Conservation (phyloP, 2,329 filamentous ascomycete species). For the Sporothrix inflata region DNA sequence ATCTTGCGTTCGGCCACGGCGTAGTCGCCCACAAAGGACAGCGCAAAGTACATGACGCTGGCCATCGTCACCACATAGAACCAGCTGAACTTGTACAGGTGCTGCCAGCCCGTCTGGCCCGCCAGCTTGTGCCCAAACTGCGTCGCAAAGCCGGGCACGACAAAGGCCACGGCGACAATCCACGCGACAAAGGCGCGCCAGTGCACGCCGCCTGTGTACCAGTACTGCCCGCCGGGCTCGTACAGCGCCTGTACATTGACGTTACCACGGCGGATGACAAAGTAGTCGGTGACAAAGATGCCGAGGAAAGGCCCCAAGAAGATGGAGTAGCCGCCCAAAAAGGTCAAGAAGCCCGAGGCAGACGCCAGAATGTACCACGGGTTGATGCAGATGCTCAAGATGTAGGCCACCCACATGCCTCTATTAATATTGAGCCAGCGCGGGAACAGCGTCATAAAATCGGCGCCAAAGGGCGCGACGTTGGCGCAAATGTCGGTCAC, state of each 20-base stretch:
- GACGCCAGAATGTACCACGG: slow-evolving; percentile 37
- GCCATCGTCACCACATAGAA: slow-evolving; percentile 16
- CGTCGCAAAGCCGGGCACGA: slow-evolving; percentile 20
- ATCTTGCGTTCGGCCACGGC: slow-evolving; percentile 2
- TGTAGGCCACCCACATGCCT: slow-evolving; percentile 61
- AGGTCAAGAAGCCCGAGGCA: slow-evolving; percentile 34
- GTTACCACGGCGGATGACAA: slow-evolving; percentile 31
- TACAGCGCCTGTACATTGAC: slow-evolving; percentile 29
- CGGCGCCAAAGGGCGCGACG: slow-evolving; percentile 45
- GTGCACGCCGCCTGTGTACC: slow-evolving; percentile 31
- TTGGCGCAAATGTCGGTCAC: slow-evolving; percentile 40
- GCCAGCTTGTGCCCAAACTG: slow-evolving; percentile 26
- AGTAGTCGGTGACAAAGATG: slow-evolving; percentile 32
- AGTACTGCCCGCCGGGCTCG: slow-evolving; percentile 27
- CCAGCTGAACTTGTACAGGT: slow-evolving; percentile 28
- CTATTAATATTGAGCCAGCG: slow-evolving; percentile 45
- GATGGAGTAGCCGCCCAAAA: slow-evolving; percentile 31
- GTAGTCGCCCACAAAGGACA: slow-evolving; percentile 10
- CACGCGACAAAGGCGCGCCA: slow-evolving; percentile 30
- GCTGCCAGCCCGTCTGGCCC: slow-evolving; percentile 18
- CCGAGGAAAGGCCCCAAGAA: slow-evolving; percentile 32
- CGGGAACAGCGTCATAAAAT: slow-evolving; percentile 42
- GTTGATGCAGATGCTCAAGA: slow-evolving; percentile 43
- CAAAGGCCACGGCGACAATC: slow-evolving; percentile 13
- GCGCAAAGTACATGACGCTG: slow-evolving; percentile 19